Evolutionary conservation across 2,329 filamentous ascomycete genomes (phyloP).

Genomic region (Phyllosticta citribraziliensis): DNA sequence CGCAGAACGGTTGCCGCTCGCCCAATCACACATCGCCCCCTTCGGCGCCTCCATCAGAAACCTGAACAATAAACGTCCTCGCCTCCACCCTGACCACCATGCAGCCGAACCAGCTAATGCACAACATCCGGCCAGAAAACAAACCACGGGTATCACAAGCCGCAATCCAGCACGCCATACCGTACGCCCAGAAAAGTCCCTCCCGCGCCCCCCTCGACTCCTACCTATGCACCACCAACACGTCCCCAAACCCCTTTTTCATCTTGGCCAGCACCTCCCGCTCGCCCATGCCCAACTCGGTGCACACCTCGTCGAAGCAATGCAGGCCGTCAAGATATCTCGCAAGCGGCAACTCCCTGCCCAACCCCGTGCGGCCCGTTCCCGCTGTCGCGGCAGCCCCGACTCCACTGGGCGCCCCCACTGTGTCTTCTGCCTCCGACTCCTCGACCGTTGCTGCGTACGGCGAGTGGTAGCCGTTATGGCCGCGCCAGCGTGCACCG

Average conservation of each 20-base stretch:
- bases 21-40: not conserved
- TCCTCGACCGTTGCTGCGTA: not conserved
- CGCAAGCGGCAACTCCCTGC: slow-evolving; percentile 40
- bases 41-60: not conserved
- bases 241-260: slow-evolving; percentile 33
- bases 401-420: not conserved
- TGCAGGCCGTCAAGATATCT: slow-evolving; percentile 66
- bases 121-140: not conserved
- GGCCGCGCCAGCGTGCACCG: slow-evolving; percentile 19
- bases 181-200: not conserved
- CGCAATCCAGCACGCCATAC: not conserved
- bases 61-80: not conserved
- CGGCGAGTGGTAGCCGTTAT: slow-evolving; percentile 1
- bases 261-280: slow-evolving; percentile 60
- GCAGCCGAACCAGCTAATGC: not conserved
- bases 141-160: not conserved
- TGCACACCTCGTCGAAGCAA: slow-evolving; percentile 74
- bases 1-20: not conserved
- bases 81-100: not conserved
- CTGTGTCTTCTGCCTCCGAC: slow-evolving; percentile 7
- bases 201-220: not conserved
- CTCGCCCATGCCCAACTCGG: slow-evolving; percentile 61
- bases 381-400: slow-evolving; percentile 14
- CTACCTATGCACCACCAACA: slow-evolving; percentile 19
- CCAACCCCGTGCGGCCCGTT: not conserved